Percentiles rank a stretch among this genome's conserved stretches.
Evolutionary conservation across 192 early-diverging fungal genomes (phyloP).

Genomic region (Allomyces macrogynus): DNA sequence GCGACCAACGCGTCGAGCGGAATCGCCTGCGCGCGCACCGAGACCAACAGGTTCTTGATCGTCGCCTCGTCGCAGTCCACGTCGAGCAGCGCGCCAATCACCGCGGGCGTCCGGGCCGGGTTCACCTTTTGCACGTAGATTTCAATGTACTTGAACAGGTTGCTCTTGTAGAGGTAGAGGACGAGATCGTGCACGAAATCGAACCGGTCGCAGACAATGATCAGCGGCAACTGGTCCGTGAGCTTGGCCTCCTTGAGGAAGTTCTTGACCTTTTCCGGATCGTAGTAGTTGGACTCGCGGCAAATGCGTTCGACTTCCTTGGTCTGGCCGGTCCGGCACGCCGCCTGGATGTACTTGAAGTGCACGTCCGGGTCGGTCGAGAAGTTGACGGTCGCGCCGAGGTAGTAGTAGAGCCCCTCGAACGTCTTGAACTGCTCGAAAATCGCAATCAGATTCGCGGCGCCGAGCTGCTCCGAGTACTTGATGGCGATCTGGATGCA

Average conservation of each 20-base stretch:
- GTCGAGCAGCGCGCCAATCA: slow-evolving; percentile 90
- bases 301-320: slow-evolving; percentile 97
- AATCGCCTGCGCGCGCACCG: slow-evolving; percentile 50
- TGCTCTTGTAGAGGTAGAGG: slow-evolving; percentile 86
- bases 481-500: slow-evolving; percentile 90
- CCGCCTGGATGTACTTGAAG: slow-evolving; percentile 98
- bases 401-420: slow-evolving; percentile 93
- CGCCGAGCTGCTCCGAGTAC: slow-evolving; percentile 85
- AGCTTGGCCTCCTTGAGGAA: slow-evolving; percentile 96
- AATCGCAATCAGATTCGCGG: slow-evolving; percentile 67
- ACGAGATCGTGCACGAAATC: slow-evolving; percentile 95
- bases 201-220: slow-evolving; percentile 95
- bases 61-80: slow-evolving; percentile 91
- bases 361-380: slow-evolving; percentile 86
- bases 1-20: slow-evolving; percentile 70
- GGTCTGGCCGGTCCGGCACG: slow-evolving; percentile 71
- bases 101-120: slow-evolving; percentile 74
- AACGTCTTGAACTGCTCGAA: slow-evolving; percentile 81
- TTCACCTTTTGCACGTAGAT: slow-evolving; percentile 99
- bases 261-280: slow-evolving; percentile 97
- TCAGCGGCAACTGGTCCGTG: slow-evolving; percentile 86
- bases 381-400: slow-evolving; percentile 88
- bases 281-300: slow-evolving; percentile 88
- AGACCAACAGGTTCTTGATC: slow-evolving; percentile 76
- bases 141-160: slow-evolving; percentile 87